Evolutionary conservation across 1,284 basidiomycete species (phyloP).

Genomic region (Cutaneotrichosporon cavernicola): DNA sequence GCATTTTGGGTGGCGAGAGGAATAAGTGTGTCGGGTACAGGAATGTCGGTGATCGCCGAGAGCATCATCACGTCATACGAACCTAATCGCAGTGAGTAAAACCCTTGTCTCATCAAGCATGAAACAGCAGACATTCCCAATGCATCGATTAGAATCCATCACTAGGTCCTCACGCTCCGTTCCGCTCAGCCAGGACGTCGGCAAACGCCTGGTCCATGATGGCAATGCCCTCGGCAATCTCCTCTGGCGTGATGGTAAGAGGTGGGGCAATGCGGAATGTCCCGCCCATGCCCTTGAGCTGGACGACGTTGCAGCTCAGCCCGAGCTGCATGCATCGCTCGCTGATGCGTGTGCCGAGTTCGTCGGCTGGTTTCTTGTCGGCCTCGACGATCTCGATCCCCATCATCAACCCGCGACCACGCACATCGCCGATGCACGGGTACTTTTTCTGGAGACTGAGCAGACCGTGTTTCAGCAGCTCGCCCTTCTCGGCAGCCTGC

Average conservation of each 20-base stretch:
- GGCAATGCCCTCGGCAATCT: slow-evolving; percentile 59
- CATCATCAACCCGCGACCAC: slow-evolving; percentile 75
- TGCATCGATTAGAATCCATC: background rate
- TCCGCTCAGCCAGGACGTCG: background rate
- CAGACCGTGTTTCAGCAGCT: slow-evolving; percentile 58
- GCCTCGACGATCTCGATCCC: slow-evolving; percentile 68
- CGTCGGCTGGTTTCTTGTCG: slow-evolving; percentile 40
- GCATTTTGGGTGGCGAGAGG: background rate
- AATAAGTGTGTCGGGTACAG: background rate
- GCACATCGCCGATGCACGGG: slow-evolving; percentile 68
- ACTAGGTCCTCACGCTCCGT: background rate
- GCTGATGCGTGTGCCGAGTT: slow-evolving; percentile 43
- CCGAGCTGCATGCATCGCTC: slow-evolving; percentile 77
- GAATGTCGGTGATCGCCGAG: background rate
- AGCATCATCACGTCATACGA: background rate
- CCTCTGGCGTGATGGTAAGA: slow-evolving; percentile 62
- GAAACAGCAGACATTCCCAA: background rate
- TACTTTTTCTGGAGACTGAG: slow-evolving; percentile 52
- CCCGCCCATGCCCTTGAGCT: slow-evolving; percentile 57
- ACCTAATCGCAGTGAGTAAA: too few relatives aligned
- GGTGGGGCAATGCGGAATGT: slow-evolving; percentile 61
- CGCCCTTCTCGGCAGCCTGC: slow-evolving; percentile 32
- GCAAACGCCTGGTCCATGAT: slow-evolving; percentile 61
- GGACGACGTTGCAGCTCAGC: slow-evolving; percentile 59
- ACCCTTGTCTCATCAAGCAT: too few relatives aligned